Percentiles rank a stretch among this genome's conserved stretches.
These are phyloP conservation scores for Yarrowia sp. DNA, from an alignment of 805 yeast species.

Conservation along the genomic window DNA sequence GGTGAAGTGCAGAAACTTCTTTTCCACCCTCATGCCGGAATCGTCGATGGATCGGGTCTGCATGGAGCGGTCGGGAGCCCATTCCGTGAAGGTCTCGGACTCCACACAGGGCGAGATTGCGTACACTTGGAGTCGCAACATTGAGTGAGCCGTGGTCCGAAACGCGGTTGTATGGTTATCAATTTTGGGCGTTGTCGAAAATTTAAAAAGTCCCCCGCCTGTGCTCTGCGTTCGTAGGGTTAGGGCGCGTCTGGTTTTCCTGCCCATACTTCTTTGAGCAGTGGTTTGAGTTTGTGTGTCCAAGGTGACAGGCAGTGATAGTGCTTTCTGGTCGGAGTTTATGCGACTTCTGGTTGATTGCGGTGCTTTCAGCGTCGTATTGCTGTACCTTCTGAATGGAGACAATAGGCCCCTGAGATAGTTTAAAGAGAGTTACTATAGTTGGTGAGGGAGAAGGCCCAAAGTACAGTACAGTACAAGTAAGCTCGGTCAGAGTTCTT, in stretches of 20 bases:
- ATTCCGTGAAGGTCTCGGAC: not conserved
- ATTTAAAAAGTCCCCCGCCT: slow-evolving; percentile 13
- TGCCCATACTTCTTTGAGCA: not conserved
- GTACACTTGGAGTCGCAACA: slow-evolving; percentile 32
- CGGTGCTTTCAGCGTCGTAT: too few species aligned
- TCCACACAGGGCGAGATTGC: slow-evolving; percentile 27
- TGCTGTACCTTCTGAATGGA: too few species aligned
- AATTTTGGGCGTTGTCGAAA: slow-evolving; percentile 1
- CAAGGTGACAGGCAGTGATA: too few species aligned
- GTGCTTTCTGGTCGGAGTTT: too few species aligned
- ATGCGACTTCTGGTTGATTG: too few species aligned
- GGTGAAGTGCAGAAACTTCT: slow-evolving; percentile 30
- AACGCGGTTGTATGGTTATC: not conserved
- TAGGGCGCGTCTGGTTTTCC: not conserved
- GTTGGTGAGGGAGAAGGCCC: not conserved
- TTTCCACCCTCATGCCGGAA: slow-evolving; percentile 29
- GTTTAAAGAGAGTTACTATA: too few species aligned
- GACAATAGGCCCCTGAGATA: too few species aligned
- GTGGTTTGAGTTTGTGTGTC: slow-evolving; percentile 3
- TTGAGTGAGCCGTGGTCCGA: not conserved
- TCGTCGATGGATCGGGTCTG: slow-evolving; percentile 18
- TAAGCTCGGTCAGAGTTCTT: not conserved
- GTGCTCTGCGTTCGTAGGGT: slow-evolving; percentile 1
- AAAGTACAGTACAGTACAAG: too few species aligned
- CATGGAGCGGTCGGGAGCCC: slow-evolving; percentile 9